Evolutionary conservation across 2,329 filamentous ascomycete genomes (phyloP), one percentile per base, ranked within the genome.

Genomic region (Teratosphaeria zuluensis): DNA sequence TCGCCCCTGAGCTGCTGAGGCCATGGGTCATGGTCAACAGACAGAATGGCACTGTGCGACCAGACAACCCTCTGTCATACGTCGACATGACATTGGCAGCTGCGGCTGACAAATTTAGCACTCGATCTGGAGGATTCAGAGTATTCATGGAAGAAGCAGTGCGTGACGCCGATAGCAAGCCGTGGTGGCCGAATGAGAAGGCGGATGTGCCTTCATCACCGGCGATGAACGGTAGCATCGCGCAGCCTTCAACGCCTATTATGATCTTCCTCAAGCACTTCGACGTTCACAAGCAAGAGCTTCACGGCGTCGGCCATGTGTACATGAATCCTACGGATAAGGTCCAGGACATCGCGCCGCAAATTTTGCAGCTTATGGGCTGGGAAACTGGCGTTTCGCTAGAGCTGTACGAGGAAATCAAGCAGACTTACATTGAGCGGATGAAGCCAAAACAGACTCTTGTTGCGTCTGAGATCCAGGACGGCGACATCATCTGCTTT

Each of bases 21-120:
- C 82, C 96, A 19, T 99, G 94, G 95, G 84, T 90, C 57, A 96
- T 99, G 92, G 94, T 99, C 1, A 97, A 96, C 70, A 87, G 94
- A 11, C 94, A 99, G 73, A 99, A 99, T 72, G 96, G 96, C 74
- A 99, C 94, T 0, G 87, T 90, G 42, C 85, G 94, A 19, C 94
- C 95, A 0, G 94, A 99, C 70, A 86, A 90, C 59, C 89, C 91
- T 0, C 85, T 99, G 54, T 83, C 84, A 71, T 91, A 95, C 68
- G 76, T 84, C 1, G 81, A 86, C 4, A 87, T 90, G 72, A 92
- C 74, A 2, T 69, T 79, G 2, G 75, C 79, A 63, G 91, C 96
- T 63, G 85, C 84, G 2, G 80, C 83, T 58, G 80, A 77, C 58
- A 85, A 86, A 77, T 87, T 79, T 70, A 90, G 76, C 76, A 95